Conservation (phyloP, 163 green algal genomes). For the Chlorella variabilis region DNA sequence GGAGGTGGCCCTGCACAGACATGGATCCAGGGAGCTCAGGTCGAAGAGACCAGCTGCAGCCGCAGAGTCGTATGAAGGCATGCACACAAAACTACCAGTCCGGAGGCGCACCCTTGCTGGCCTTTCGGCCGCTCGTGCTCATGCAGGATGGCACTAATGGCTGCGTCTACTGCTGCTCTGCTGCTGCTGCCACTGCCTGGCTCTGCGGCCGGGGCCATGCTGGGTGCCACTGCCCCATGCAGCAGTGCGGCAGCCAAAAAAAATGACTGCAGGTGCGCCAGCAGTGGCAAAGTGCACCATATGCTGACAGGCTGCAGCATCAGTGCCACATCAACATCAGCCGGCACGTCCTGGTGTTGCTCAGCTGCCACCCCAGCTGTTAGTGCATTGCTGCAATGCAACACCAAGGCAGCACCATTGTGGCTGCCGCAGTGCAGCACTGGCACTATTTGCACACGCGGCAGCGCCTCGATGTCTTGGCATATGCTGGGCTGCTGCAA, state of each 20-base stretch:
- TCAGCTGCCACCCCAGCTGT: background rate
- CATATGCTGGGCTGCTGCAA: background rate
- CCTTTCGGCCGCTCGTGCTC: background rate
- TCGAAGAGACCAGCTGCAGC: too few species aligned
- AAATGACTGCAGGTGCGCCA: slow-evolving; percentile 14
- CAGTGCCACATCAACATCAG: background rate
- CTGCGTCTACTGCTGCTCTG: slow-evolving; percentile 6
- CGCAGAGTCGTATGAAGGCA: too few species aligned
- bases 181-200: background rate
- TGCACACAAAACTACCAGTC: background rate
- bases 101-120: background rate
- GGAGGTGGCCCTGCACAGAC: background rate
- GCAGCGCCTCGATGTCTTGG: background rate
- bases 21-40: too few species aligned
- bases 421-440: slow-evolving; percentile 9
- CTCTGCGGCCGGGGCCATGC: background rate
- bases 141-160: slow-evolving; percentile 7
- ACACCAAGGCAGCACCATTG: background rate
- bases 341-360: background rate
- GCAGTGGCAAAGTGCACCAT: slow-evolving; percentile 23
- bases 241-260: background rate
- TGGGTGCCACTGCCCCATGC: background rate
- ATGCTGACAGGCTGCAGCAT: slow-evolving; percentile 26
- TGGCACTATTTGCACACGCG: slow-evolving; percentile 24
- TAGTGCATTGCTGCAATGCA: background rate